Percentiles rank a stretch among this genome's conserved stretches.
Conservation (phyloP, 2,329 filamentous ascomycete species). For the Cladobotryum mycophilum region DNA sequence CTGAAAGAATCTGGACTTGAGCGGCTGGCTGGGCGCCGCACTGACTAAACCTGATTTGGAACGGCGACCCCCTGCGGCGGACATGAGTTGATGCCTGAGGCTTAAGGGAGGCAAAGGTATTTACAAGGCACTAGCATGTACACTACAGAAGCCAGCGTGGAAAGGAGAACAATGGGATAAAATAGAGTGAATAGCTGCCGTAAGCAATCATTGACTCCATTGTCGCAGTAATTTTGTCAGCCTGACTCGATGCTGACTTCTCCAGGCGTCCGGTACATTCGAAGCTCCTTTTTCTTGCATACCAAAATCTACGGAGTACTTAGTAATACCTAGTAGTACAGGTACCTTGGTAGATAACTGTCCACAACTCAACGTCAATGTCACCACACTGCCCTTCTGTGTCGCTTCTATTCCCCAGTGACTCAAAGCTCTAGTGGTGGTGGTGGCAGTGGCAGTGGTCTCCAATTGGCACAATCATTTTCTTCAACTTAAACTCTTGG, state of each 20-base stretch:
- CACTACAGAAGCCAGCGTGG: not conserved
- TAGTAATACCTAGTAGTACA: no score
- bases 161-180: not conserved
- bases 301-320: no score
- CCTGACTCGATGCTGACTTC: not conserved
- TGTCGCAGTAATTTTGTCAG: constrained; percentile 5
- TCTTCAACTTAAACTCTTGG: no score
- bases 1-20: constrained; percentile 40
- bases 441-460: not conserved
- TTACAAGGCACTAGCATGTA: not conserved
- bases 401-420: constrained; percentile 11
- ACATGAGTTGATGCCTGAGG: constrained; percentile 22
- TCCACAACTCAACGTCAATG: not conserved
- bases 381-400: constrained; percentile 1
- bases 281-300: not conserved
- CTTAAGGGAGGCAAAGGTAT: constrained; percentile 2
- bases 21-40: constrained; percentile 28
- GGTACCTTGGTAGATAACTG: no score
- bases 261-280: not conserved
- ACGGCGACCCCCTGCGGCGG: constrained; percentile 13
- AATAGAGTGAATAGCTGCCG: not conserved
- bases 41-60: constrained; percentile 28
- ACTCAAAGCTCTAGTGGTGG: constrained; percentile 13
- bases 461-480: no score
- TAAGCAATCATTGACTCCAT: not conserved